These are phyloP conservation scores for Boletus subparvulus DNA, from an alignment of 768 basidiomycete species.

Conservation along the genomic window DNA sequence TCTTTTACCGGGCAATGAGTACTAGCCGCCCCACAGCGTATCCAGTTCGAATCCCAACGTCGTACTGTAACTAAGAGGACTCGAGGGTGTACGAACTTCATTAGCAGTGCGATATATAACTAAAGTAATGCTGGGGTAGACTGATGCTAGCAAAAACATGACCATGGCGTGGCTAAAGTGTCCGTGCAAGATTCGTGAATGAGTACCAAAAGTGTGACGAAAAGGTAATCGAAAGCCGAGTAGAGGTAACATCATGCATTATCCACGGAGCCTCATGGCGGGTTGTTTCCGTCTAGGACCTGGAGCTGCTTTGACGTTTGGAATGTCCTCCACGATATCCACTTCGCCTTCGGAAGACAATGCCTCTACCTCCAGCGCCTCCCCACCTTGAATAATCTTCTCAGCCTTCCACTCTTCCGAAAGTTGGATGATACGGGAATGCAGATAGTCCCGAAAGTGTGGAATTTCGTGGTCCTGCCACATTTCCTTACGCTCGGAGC, in stretches of 20 bases:
- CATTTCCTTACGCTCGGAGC: constrained; percentile 41
- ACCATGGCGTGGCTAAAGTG: background rate
- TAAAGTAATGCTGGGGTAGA: constrained; percentile 22
- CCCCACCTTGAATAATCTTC: constrained; percentile 37
- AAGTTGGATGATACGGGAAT: constrained; percentile 41
- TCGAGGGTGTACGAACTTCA: background rate
- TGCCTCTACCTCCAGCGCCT: constrained; percentile 14
- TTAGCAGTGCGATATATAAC: constrained; percentile 15
- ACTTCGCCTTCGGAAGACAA: constrained; percentile 41
- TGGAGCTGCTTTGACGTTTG: constrained; percentile 6
- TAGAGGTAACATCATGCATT: constrained; percentile 2
- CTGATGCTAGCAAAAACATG: constrained; percentile 3
- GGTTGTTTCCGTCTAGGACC: constrained; percentile 14
- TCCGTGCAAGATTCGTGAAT: constrained; percentile 3
- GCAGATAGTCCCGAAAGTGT: constrained; percentile 47
- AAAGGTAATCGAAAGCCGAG: constrained; percentile 4
- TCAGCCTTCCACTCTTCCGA: constrained; percentile 55
- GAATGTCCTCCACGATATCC: constrained; percentile 37
- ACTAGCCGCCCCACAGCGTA: background rate
- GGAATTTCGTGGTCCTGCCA: constrained; percentile 56
- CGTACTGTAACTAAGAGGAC: no score
- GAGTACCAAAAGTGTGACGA: constrained; percentile 2
- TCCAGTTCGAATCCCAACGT: background rate
- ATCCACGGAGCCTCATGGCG: constrained; percentile 31
- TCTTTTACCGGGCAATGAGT: background rate